These are phyloP conservation scores for Gossypium gossypioides DNA, from an alignment of 441 rosid species.

Conservation along the genomic window DNA sequence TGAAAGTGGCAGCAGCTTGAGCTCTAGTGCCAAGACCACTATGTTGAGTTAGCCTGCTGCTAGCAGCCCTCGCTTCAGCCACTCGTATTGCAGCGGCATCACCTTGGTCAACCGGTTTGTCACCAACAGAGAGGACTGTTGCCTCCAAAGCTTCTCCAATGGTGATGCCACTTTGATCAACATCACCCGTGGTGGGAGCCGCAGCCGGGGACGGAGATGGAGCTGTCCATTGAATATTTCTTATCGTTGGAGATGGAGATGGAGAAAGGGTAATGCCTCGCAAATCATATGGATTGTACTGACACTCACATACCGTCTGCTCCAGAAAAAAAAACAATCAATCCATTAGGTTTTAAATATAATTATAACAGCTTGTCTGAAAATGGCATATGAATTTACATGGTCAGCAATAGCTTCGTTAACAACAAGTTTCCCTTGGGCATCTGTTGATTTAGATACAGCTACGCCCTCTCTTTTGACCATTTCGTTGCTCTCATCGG, in stretches of 20 bases:
- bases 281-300: constrained; percentile 8
- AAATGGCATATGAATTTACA: constrained; percentile 15
- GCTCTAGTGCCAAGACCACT: constrained; percentile 42
- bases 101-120: constrained; percentile 41
- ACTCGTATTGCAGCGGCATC: constrained; percentile 46
- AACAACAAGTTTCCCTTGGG: constrained; percentile 16
- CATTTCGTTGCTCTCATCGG: constrained; percentile 13
- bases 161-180: constrained; percentile 20
- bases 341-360: background rate
- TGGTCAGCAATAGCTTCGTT: constrained; percentile 32
- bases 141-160: constrained; percentile 53
- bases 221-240: background rate
- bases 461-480: constrained; percentile 25
- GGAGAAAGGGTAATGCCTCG: background rate
- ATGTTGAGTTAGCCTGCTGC: constrained; percentile 16
- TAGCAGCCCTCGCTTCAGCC: constrained; percentile 43
- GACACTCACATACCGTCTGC: constrained; percentile 22
- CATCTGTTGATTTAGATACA: constrained; percentile 13
- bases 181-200: constrained; percentile 8
- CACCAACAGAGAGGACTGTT: constrained; percentile 34
- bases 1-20: constrained; percentile 33
- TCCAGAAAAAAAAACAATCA: background rate
- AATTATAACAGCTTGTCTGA: background rate
- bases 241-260: constrained; percentile 11
- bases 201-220: background rate